Evolutionary conservation across 306 rosid genomes (phyloP), one percentile per base, ranked within the genome.

Genomic region (Sophora flavescens): DNA sequence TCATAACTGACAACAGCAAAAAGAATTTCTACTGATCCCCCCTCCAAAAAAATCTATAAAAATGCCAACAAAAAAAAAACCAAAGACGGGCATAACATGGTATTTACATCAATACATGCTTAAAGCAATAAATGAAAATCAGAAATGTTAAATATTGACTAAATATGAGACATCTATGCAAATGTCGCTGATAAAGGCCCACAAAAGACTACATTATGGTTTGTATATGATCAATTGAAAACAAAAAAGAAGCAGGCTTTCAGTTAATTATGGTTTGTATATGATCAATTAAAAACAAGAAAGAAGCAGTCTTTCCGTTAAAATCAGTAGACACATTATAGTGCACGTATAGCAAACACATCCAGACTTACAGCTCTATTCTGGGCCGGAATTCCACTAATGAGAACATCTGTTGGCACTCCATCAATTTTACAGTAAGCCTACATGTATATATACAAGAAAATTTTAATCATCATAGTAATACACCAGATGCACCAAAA

Each of bases 341-440:
- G 45, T 36, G 10, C 14, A 16, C 39, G 14, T 62, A 72, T 64
- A 12, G 45, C n/a, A 58, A 63, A 59, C 10, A n/a, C 72, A 10
- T 44, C 51, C 73, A 68, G 6, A 86, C 97, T 90, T 83, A 95
- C 98, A 75, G 98, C 98, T 92, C 97, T 92, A 79, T 92, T 95
- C 85, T 95, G 98, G 81, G 89, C 79, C 5, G 84, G 76, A 78
- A 81, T 75, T 79, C 97, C 97, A 74, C 74, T 65, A 38, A 95
- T 75, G 54, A 95, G 88, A 63, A 92, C 39, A 86, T 95, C 97
- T 2, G 84, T 85, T 6, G 95, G 88, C 60, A 95, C 73, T 63
- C 97, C 97, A 57, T 95, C 97, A 80, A 95, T 84, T 83, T 56
- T 86, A 85, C 98, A 95, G 76, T 92, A 95, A 30, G 96, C 98